These are phyloP conservation scores for Verticillium tricorpus DNA, from an alignment of 2,329 filamentous ascomycete genomes.

Conservation along the genomic window DNA sequence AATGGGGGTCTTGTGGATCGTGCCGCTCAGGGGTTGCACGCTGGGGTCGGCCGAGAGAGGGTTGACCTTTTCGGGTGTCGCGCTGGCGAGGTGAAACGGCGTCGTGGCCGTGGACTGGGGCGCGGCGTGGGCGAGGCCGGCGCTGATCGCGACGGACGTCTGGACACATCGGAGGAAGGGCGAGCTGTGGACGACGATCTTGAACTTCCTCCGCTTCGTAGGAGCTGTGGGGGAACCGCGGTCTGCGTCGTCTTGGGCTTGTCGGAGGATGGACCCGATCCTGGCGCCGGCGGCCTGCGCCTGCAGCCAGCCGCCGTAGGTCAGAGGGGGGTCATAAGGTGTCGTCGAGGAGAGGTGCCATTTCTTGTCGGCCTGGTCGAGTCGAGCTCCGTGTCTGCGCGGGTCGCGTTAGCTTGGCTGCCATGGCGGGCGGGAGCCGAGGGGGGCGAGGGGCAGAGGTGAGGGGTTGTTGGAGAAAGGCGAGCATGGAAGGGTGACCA, in stretches of 20 bases:
- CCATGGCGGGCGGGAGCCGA: background rate
- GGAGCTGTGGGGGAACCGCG: constrained; percentile 21
- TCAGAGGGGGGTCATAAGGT: constrained; percentile 92
- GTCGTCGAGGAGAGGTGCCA: constrained; percentile 93
- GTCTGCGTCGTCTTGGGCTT: constrained; percentile 41
- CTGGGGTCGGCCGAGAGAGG: constrained; percentile 17
- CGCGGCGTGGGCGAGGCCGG: constrained; percentile 69
- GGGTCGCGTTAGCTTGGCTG: constrained; percentile 21
- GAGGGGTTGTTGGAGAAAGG: background rate
- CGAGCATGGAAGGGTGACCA: constrained; percentile 8
- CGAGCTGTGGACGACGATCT: constrained; percentile 85
- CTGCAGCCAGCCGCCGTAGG: constrained; percentile 91
- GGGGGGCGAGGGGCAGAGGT: background rate
- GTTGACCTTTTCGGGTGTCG: constrained; percentile 3
- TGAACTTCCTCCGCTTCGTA: constrained; percentile 58
- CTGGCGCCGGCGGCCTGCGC: constrained; percentile 75
- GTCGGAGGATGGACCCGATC: constrained; percentile 69
- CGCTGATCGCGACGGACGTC: constrained; percentile 81
- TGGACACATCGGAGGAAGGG: constrained; percentile 91
- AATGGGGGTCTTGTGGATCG: constrained; percentile 55
- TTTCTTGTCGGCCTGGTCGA: constrained; percentile 90
- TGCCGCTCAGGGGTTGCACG: constrained; percentile 24
- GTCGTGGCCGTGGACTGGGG: constrained; percentile 20
- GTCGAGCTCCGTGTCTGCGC: constrained; percentile 77
- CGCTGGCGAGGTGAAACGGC: constrained; percentile 4